Evolutionary conservation across 768 basidiomycete species (phyloP), one percentile per base, ranked within the genome.

Genomic region (Psilocybe sp.): DNA sequence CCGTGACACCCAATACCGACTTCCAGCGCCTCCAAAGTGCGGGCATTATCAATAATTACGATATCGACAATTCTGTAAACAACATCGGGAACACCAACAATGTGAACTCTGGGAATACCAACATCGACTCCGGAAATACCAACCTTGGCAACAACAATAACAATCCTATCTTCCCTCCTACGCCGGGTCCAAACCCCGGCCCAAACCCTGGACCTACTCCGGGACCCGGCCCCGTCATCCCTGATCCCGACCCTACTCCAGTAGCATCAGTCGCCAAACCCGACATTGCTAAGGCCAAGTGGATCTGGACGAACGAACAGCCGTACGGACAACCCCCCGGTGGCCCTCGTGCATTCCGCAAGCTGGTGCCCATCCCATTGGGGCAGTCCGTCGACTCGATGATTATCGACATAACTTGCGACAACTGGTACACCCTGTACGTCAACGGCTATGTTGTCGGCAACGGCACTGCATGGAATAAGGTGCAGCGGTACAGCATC

Each of bases 251-350:
- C 14, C 8, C 19, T 15, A 23, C 14, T 6, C 39, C 47, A 14
- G 40, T 36, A 1, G 20, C 32, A 20, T 39, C 42, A 9, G 20
- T 41, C n/a, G n/a, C n/a, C 15, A 39, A 39, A 5, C 47, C 47
- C 11, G 39, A 40, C 16, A 32, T 49, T n/a, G 35, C 47, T 10
- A 36, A 40, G 8, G 47, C 47, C 18, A 33, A 32, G 33, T 52
- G 51, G 66, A 65, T 69, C n/a, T 69, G 65, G 66, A 66, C 66
- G 33, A 54, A 56, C 39, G 66, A 68, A 41, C 20, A 36, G 18
- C 44, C 40, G 15, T 50, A 51, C 7, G 58, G 57, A 9, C 44
- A 37, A 14, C 43, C 49, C 12, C 64, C 61, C 2, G 40, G 51
- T 4, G 60, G 60, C 1, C 42, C 59, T 12, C 64, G 67, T 40